A percentile compares a stretch with the other conserved stretches of the same genome.
Conservation (phyloP, 2,329 filamentous ascomycete species). For the Trichoderma sp. region DNA sequence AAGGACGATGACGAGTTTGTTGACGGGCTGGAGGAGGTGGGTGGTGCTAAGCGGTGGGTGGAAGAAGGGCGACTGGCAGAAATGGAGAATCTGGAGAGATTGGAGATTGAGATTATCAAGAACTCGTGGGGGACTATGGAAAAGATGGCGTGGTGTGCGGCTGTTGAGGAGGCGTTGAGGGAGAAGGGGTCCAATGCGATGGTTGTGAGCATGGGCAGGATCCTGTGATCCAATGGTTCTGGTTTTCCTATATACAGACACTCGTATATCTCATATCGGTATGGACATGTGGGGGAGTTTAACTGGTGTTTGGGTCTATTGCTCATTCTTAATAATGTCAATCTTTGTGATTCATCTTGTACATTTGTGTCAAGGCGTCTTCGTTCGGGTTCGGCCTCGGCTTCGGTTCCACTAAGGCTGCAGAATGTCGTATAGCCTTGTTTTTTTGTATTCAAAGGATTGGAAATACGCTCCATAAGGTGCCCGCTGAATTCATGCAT, state of each 20-base stretch:
- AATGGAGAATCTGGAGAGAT: conserved; percentile 35
- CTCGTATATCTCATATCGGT: neutral
- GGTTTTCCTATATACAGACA: neutral
- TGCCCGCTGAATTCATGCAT: neutral
- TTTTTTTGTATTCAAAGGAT: neutral
- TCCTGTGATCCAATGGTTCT: neutral
- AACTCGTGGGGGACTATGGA: conserved; percentile 33
- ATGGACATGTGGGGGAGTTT: neutral
- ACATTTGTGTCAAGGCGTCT: neutral
- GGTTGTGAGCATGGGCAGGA: conserved; percentile 32
- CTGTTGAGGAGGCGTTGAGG: conserved; percentile 34
- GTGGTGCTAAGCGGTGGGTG: conserved; percentile 26
- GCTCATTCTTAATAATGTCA: neutral
- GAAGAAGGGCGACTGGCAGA: conserved; percentile 35
- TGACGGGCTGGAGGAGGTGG: conserved; percentile 22
- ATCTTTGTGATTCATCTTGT: neutral
- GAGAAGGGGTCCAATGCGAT: conserved; percentile 21
- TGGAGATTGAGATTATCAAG: conserved; percentile 46
- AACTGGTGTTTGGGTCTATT: neutral
- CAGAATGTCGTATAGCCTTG: neutral
- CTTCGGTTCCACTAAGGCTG: neutral
- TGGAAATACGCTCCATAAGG: neutral
- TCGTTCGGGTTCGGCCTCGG: neutral
- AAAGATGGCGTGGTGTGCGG: conserved; percentile 41
- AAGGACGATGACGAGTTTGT: conserved; percentile 2